phyloP scores from a whole-genome alignment of 306 rosid genomes.

The Ammopiptanthus mongolicus region DNA sequence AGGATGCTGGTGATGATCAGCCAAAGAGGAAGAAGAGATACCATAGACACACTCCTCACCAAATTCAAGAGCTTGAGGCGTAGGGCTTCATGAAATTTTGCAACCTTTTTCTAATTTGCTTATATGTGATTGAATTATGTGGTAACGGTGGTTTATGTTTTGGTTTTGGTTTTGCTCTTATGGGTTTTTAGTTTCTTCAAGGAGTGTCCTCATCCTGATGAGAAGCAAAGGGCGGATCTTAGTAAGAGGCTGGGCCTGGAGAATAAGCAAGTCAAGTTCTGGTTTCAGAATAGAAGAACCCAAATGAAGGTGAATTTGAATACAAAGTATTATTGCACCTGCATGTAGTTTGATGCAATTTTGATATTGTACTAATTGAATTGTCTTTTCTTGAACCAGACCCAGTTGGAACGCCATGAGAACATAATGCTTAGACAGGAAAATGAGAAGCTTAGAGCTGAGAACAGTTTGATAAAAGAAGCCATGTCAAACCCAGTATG shows the following conservation, averaged over 20 bases:
- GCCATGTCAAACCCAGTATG: conserved; percentile 78
- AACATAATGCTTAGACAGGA: conserved; percentile 80
- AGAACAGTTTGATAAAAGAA: conserved; percentile 82
- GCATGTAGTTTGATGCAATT: not conserved
- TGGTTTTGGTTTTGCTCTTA: not conserved
- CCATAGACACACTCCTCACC: conserved; percentile 86
- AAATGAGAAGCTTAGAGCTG: conserved; percentile 87
- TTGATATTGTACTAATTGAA: not conserved
- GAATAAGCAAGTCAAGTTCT: conserved; percentile 89
- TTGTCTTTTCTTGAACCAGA: conserved; percentile 45
- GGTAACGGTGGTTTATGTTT: not conserved
- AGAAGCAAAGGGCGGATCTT: conserved; percentile 84
- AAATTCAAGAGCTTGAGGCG: conserved; percentile 92
- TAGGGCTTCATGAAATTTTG: conserved; percentile 28
- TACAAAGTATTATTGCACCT: not conserved
- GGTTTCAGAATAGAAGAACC: conserved; percentile 96
- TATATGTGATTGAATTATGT: not conserved
- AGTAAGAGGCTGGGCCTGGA: conserved; percentile 78
- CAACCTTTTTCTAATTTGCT: not conserved
- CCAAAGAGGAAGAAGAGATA: conserved; percentile 76
- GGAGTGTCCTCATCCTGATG: conserved; percentile 98
- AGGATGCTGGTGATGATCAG: conserved; percentile 59
- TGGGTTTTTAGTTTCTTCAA: conserved; percentile 67
- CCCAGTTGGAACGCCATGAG: conserved; percentile 95
- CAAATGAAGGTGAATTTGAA: conserved; percentile 79